phyloP scores from a whole-genome alignment of 2,329 filamentous ascomycete species.

The Cercospora sp. region DNA sequence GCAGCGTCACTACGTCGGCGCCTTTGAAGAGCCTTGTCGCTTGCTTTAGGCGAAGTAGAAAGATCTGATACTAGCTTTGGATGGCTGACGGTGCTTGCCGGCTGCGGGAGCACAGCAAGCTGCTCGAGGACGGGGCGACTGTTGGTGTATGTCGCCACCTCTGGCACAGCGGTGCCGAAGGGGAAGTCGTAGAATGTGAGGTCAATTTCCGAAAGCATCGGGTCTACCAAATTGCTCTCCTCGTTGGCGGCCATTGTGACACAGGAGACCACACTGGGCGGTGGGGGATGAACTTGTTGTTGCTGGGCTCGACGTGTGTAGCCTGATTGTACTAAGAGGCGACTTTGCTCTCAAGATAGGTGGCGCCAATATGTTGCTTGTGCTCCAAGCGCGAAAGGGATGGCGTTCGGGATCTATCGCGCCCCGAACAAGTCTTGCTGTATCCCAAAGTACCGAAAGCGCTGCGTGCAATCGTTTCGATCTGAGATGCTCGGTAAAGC shows the following conservation, averaged over 20 bases:
- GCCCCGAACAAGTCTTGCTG: neutral
- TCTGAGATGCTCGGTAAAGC: neutral
- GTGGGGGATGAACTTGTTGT: neutral
- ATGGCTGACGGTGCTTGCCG: neutral
- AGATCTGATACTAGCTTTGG: no score
- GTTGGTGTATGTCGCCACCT: neutral
- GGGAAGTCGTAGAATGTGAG: neutral
- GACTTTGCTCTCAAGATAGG: neutral
- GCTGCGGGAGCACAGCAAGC: neutral
- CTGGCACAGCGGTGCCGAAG: neutral
- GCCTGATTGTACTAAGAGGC: neutral
- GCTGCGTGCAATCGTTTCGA: neutral
- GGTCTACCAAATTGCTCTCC: neutral
- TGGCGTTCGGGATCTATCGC: neutral
- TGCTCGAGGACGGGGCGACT: neutral
- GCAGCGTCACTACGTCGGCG: no score
- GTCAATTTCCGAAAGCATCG: neutral
- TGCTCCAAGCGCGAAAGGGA: neutral
- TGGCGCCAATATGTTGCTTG: neutral
- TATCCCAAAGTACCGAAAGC: neutral
- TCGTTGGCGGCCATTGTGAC: neutral
- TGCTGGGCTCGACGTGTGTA: neutral
- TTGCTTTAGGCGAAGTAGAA: neutral
- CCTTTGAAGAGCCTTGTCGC: neutral
- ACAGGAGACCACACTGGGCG: neutral